A percentile compares a stretch with the other conserved stretches of the same genome.
Evolutionary conservation across 805 yeast species (phyloP).

Genomic region (Clavispora santaluciae): DNA sequence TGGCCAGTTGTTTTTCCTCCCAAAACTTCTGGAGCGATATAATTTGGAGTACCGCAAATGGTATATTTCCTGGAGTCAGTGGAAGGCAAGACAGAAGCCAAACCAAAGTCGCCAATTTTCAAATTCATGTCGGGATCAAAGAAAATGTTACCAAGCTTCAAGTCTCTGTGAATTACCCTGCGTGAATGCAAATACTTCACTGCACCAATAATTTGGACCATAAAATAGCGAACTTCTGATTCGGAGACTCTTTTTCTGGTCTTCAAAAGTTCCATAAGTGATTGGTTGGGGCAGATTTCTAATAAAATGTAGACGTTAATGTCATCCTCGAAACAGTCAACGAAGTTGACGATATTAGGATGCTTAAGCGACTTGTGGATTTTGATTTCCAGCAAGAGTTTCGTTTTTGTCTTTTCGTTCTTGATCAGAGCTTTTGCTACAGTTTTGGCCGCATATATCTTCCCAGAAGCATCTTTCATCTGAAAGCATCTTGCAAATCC

Average conservation of each 20-base stretch:
- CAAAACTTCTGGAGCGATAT: conserved; percentile 96
- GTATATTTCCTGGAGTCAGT: conserved; percentile 75
- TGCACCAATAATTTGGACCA: conserved; percentile 93
- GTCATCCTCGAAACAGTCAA: conserved; percentile 97
- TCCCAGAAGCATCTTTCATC: conserved; percentile 85
- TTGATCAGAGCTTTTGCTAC: conserved; percentile 94
- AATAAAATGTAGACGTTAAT: conserved; percentile 87
- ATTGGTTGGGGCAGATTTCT: conserved; percentile 93
- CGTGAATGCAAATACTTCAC: conserved; percentile 87
- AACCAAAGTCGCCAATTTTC: conserved; percentile 96
- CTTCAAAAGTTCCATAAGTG: conserved; percentile 87
- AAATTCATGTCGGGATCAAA: conserved; percentile 91
- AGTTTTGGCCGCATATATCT: conserved; percentile 91
- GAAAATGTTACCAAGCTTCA: conserved; percentile 93
- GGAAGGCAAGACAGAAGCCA: conserved; percentile 87
- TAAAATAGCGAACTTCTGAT: conserved; percentile 84
- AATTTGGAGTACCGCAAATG: conserved; percentile 98
- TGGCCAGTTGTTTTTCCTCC: conserved; percentile 87
- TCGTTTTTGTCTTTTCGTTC: conserved; percentile 81
- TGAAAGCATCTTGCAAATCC: conserved; percentile 99
- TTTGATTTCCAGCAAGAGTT: conserved; percentile 87
- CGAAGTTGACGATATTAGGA: conserved; percentile 83
- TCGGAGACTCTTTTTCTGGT: conserved; percentile 81
- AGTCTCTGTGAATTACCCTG: conserved; percentile 91
- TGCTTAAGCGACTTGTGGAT: conserved; percentile 89